phyloP scores from a whole-genome alignment of 345 rosid genomes.

The Anastatica hierochuntica region DNA sequence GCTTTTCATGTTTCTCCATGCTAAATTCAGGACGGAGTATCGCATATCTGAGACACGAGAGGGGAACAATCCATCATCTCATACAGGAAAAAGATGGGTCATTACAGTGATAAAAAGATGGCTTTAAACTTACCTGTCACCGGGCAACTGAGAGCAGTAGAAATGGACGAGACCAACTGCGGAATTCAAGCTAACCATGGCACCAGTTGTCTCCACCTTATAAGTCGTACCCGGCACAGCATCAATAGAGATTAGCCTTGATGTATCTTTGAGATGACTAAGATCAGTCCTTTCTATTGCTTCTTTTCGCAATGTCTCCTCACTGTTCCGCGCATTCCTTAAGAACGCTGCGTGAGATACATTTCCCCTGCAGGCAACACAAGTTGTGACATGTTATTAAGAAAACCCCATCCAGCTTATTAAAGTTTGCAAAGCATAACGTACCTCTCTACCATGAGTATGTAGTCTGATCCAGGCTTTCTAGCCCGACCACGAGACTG shows the following conservation, averaged over 20 bases:
- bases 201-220: conserved; percentile 95
- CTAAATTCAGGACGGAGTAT: conserved; percentile 93
- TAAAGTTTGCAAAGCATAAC: not conserved
- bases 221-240: conserved; percentile 74
- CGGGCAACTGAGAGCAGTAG: conserved; percentile 96
- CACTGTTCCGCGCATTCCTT: conserved; percentile 93
- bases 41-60: conserved; percentile 53
- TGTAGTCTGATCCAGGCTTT: conserved; percentile 98
- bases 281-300: conserved; percentile 97
- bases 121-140: conserved; percentile 60
- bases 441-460: conserved; percentile 98
- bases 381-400: not conserved
- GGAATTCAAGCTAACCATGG: conserved; percentile 92
- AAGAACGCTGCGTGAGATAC: conserved; percentile 79
- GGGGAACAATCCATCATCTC: conserved; percentile 9
- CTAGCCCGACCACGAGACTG: conserved; percentile 99
- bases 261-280: conserved; percentile 81
- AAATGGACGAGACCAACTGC: conserved; percentile 93
- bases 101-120: not conserved
- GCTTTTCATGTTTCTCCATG: conserved; percentile 87
- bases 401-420: too few relatives aligned
- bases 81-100: not conserved
- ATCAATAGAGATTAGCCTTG: conserved; percentile 72
- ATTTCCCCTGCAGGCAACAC: conserved; percentile 49
- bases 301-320: conserved; percentile 93